Conservation (phyloP, 345 rosid genomes). For the Conringia planisiliqua region DNA sequence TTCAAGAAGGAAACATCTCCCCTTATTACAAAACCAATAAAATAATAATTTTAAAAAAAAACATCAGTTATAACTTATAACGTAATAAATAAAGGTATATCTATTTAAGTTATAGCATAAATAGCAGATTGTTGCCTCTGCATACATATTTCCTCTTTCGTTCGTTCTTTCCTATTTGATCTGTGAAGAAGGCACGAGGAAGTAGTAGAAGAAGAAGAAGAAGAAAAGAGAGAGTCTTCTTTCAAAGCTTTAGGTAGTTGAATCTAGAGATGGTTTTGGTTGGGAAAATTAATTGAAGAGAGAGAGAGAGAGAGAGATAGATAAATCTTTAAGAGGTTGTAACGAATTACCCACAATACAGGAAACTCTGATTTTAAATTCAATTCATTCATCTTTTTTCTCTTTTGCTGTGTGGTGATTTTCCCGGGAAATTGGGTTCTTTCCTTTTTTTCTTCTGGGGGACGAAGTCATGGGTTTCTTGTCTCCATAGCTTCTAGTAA, state of each 20-base stretch:
- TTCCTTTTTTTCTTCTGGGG: neutral
- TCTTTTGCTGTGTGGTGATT: conserved; percentile 24
- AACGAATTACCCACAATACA: conserved; percentile 45
- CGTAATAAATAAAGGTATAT: neutral
- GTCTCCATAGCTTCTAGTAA: conserved; percentile 11
- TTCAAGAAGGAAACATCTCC: conserved; percentile 24
- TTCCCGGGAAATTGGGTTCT: conserved; percentile 20
- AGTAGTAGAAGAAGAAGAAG: neutral
- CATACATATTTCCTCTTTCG: conserved; percentile 13
- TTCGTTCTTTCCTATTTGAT: neutral
- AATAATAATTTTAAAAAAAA: neutral
- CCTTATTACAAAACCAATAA: conserved; percentile 14
- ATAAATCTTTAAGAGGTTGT: conserved; percentile 39
- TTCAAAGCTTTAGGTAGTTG: conserved; percentile 33
- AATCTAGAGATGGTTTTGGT: conserved; percentile 25
- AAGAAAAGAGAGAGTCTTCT: neutral
- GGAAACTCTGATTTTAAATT: conserved; percentile 33
- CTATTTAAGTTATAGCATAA: neutral
- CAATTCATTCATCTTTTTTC: conserved; percentile 14
- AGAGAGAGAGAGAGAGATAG: conserved; percentile 18
- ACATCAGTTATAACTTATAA: neutral
- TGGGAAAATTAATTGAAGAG: conserved; percentile 35
- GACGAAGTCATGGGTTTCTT: conserved; percentile 32
- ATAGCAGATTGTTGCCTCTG: conserved; percentile 14
- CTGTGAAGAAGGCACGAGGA: conserved; percentile 8